Evolutionary conservation across 345 rosid genomes (phyloP).

Genomic region (Eucalyptus paniculata): DNA sequence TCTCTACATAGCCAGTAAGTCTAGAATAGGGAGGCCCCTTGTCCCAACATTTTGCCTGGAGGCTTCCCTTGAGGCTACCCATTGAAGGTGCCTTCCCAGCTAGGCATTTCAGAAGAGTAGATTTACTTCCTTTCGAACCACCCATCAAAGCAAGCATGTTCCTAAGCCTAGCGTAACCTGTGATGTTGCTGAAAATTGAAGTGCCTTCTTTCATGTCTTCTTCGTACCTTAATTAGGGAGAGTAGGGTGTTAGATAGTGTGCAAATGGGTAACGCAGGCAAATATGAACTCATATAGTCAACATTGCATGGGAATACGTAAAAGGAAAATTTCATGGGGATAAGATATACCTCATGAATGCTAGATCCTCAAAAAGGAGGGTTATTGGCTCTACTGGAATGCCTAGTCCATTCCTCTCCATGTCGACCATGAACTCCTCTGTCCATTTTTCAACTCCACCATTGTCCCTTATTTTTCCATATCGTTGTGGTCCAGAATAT

Average conservation of each 20-base stretch:
- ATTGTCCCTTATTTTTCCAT: not conserved
- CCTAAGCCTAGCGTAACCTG: conserved; percentile 6
- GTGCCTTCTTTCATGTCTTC: not conserved
- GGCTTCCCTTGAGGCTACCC: conserved; percentile 1
- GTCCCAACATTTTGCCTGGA: not conserved
- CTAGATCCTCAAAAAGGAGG: conserved; percentile 5
- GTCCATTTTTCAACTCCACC: not conserved
- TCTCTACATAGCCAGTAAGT: conserved; percentile 9
- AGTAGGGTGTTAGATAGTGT: not conserved
- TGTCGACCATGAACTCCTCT: not conserved
- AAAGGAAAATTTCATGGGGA: not conserved
- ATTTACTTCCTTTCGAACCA: conserved; percentile 2
- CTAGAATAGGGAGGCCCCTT: conserved; percentile 1
- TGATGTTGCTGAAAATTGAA: conserved; percentile 9
- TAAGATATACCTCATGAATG: conserved; percentile 10
- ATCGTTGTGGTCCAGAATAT: not conserved
- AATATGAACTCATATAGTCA: not conserved
- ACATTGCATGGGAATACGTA: not conserved
- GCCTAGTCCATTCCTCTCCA: conserved; percentile 1
- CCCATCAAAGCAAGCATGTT: conserved; percentile 12
- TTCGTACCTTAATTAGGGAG: not conserved
- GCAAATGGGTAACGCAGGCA: not conserved
- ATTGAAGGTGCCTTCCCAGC: conserved; percentile 7
- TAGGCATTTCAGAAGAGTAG: conserved; percentile 16
- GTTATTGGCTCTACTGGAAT: conserved; percentile 12